phyloP scores from a whole-genome alignment of 2,329 filamentous ascomycete species.

The Drechslerella coelobrocha region DNA sequence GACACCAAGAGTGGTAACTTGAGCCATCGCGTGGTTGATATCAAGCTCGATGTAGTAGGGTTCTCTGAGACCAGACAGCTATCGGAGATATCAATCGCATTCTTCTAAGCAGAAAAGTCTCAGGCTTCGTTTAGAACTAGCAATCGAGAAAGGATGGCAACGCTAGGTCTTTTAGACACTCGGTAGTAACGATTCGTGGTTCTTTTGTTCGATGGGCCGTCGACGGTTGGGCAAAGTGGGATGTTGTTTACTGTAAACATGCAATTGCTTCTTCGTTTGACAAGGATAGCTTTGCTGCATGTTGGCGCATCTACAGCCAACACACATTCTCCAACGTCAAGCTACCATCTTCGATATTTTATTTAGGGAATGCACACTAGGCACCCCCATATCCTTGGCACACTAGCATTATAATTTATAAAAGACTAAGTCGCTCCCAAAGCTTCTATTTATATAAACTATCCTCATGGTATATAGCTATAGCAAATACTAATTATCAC shows the following conservation, averaged over 20 bases:
- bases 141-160: not conserved
- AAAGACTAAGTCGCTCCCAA: too few species aligned
- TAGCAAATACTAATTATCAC: too few species aligned
- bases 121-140: not conserved
- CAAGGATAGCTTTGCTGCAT: constrained; percentile 11
- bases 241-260: constrained; percentile 30
- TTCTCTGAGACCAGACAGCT: constrained; percentile 6
- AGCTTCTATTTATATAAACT: too few species aligned
- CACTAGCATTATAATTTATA: too few species aligned
- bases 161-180: not conserved
- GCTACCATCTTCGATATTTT: not conserved
- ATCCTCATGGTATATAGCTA: too few species aligned
- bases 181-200: not conserved
- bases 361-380: too few species aligned
- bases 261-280: not conserved
- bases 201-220: not conserved
- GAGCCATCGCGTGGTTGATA: constrained; percentile 71
- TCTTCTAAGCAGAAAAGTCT: constrained; percentile 8
- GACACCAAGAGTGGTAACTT: constrained; percentile 86
- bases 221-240: constrained; percentile 13
- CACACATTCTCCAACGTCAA: constrained; percentile 13
- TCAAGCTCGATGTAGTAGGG: constrained; percentile 37
- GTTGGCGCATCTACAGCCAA: not conserved
- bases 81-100: constrained; percentile 31
- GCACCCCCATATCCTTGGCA: not conserved